Evolutionary conservation across 257 asterid genomes (phyloP).

Genomic region (Ballota nigra): DNA sequence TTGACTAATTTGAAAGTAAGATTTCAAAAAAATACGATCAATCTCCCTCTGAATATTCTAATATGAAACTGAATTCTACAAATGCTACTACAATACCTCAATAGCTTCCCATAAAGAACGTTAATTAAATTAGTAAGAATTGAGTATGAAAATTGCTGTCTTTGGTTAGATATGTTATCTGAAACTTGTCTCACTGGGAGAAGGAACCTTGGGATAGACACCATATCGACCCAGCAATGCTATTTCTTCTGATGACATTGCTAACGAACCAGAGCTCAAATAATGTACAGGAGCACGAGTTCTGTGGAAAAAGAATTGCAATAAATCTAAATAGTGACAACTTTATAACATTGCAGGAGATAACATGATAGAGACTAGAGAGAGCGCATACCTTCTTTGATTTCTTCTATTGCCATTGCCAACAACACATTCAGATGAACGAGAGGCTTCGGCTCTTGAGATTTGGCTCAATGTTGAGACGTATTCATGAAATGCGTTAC

Average conservation of each 20-base stretch:
- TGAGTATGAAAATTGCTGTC: slow-evolving; percentile 17
- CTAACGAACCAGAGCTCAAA: slow-evolving; percentile 61
- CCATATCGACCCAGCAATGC: slow-evolving; percentile 50
- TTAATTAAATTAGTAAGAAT: not conserved
- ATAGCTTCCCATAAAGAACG: not conserved
- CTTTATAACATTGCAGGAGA: slow-evolving; percentile 11
- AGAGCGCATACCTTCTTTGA: slow-evolving; percentile 58
- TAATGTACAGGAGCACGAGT: slow-evolving; percentile 60
- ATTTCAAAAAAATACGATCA: slow-evolving; percentile 13
- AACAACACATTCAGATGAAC: slow-evolving; percentile 37
- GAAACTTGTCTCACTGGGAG: slow-evolving; percentile 20
- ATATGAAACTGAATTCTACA: slow-evolving; percentile 2
- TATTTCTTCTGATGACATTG: slow-evolving; percentile 66
- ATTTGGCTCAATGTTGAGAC: slow-evolving; percentile 74
- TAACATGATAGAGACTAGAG: not conserved
- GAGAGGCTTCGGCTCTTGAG: slow-evolving; percentile 67
- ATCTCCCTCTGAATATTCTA: not conserved
- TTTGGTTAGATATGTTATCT: slow-evolving; percentile 19
- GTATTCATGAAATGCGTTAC: slow-evolving; percentile 74
- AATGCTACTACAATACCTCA: not conserved
- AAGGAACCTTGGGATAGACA: slow-evolving; percentile 30
- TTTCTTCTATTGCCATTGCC: slow-evolving; percentile 25
- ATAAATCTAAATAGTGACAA: not conserved
- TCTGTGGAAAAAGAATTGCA: slow-evolving; percentile 42
- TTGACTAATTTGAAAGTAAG: slow-evolving; percentile 19